phyloP scores from a whole-genome alignment of 73 alveolate genomes.

The Blepharisma stoltei region DNA sequence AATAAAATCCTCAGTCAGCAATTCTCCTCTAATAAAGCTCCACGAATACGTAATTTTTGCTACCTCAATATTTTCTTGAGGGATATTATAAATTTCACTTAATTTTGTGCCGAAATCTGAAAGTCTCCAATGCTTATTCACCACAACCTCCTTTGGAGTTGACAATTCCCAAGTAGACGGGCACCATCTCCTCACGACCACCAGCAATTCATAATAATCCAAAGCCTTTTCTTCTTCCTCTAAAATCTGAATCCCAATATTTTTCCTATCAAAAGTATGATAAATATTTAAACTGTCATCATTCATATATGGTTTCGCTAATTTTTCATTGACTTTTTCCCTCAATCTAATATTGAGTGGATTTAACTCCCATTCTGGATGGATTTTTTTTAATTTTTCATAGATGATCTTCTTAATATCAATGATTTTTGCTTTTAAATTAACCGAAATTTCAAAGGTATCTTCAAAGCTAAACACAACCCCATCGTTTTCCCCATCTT shows the following conservation, averaged over 20 bases:
- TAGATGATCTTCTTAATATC: not conserved
- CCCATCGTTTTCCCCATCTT: not conserved
- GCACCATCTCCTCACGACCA: not conserved
- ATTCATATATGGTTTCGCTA: not conserved
- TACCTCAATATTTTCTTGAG: slow-evolving; percentile 7
- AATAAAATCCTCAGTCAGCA: slow-evolving; percentile 8
- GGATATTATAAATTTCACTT: not conserved
- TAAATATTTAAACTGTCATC: not conserved
- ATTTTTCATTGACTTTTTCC: not conserved
- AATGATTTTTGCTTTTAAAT: not conserved
- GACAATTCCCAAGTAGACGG: slow-evolving; percentile 19
- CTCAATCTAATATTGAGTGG: not conserved
- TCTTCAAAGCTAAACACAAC: not conserved
- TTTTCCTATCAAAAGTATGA: not conserved
- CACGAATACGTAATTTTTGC: not conserved
- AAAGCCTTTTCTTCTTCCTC: not conserved
- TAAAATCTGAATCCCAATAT: not conserved
- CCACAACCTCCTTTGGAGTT: not conserved
- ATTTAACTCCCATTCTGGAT: not conserved
- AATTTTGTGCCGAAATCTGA: not conserved
- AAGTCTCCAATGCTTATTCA: not conserved
- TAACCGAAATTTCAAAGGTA: not conserved
- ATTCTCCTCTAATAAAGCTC: not conserved
- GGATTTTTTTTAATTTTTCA: not conserved
- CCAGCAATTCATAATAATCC: not conserved